These are phyloP conservation scores for Capsella rubella DNA, from an alignment of 441 rosid species.

Conservation along the genomic window DNA sequence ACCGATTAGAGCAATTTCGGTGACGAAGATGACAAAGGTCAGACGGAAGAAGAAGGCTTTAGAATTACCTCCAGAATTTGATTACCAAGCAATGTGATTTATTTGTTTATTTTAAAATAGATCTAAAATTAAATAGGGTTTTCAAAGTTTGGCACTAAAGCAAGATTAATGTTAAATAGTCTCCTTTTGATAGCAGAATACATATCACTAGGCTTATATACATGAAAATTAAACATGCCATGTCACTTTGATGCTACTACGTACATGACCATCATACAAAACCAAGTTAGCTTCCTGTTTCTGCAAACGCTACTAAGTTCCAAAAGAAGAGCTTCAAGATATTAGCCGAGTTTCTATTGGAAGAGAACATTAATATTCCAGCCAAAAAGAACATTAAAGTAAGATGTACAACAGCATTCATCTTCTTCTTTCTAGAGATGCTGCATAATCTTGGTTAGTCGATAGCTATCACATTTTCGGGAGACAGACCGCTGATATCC, in stretches of 20 bases:
- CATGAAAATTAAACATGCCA: conserved; percentile 9
- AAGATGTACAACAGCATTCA: not conserved
- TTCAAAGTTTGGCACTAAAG: not conserved
- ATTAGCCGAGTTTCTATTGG: conserved; percentile 30
- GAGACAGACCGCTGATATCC: conserved; percentile 12
- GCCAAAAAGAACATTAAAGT: not conserved
- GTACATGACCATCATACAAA: conserved; percentile 15
- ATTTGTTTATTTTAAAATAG: not conserved
- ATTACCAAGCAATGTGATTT: not conserved
- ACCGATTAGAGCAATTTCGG: not conserved
- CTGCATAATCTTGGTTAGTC: conserved; percentile 23
- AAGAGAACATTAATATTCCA: conserved; percentile 14
- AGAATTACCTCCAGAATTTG: not conserved
- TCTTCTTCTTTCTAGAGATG: conserved; percentile 4
- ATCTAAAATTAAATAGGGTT: not conserved
- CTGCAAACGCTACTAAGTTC: conserved; percentile 13
- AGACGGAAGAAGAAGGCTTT: not conserved
- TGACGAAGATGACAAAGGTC: conserved; percentile 3
- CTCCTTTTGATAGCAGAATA: not conserved
- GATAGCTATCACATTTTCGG: conserved; percentile 14
- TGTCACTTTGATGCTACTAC: not conserved
- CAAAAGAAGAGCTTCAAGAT: conserved; percentile 8
- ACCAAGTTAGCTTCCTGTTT: conserved; percentile 16
- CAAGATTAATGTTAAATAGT: too few relatives aligned
- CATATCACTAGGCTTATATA: conserved; percentile 2